Conservation (phyloP, 2,329 filamentous ascomycete genomes). For the Orbilia javanica region DNA sequence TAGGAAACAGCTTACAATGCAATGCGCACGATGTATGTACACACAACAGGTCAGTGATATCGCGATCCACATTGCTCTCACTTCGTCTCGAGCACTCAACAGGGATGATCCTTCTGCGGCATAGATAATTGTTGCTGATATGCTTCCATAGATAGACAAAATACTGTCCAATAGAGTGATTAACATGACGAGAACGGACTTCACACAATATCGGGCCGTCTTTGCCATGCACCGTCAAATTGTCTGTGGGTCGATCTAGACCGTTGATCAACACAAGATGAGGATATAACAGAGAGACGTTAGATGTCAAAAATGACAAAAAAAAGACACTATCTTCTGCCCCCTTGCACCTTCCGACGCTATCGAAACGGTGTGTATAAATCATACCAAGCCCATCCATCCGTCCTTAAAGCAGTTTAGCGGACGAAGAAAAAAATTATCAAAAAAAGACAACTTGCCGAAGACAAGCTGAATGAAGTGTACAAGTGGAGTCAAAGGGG, state of each 20-base stretch:
- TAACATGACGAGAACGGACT: neutral
- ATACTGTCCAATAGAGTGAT: neutral
- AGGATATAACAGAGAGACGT: neutral
- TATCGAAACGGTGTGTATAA: neutral
- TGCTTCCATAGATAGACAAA: constrained; percentile 15
- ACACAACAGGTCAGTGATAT: neutral
- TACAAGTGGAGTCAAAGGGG: constrained; percentile 49
- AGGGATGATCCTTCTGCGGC: constrained; percentile 24
- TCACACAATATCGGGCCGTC: neutral
- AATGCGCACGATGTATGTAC: neutral
- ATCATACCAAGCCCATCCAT: too few relatives aligned
- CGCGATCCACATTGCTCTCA: constrained; percentile 20
- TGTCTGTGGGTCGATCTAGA: neutral
- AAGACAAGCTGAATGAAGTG: neutral
- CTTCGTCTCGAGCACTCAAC: constrained; percentile 21
- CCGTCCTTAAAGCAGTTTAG: too few relatives aligned
- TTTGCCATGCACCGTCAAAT: neutral
- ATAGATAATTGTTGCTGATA: neutral
- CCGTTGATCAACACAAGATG: neutral
- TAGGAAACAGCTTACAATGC: too few relatives aligned
- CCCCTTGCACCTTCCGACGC: neutral
- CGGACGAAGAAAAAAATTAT: neutral
- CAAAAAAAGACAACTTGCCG: constrained; percentile 16
- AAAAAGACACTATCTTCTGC: neutral
- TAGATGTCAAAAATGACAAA: constrained; percentile 2